A percentile compares a stretch with the other conserved stretches of the same genome.
Evolutionary conservation across 805 yeast species (phyloP).

Genomic region (Lachancea lanzarotensis): DNA sequence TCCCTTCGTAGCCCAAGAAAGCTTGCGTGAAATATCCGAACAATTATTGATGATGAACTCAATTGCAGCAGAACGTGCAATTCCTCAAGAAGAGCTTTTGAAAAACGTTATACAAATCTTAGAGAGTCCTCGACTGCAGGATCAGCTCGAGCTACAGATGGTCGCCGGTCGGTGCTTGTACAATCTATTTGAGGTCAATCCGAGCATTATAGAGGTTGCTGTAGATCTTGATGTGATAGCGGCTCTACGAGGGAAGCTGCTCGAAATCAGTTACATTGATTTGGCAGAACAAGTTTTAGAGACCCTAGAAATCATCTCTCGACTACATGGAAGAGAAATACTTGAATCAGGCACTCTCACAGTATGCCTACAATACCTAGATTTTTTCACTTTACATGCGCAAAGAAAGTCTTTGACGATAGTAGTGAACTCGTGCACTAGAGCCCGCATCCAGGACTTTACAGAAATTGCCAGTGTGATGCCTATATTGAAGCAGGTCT

Average conservation of each 20-base stretch:
- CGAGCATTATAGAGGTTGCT: conserved; percentile 55
- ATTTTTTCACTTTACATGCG: conserved; percentile 83
- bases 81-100: conserved; percentile 56
- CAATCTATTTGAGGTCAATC: conserved; percentile 70
- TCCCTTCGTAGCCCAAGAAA: conserved; percentile 55
- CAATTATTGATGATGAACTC: conserved; percentile 63
- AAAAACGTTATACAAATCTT: conserved; percentile 51
- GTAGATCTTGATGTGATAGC: conserved; percentile 61
- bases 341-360: conserved; percentile 55
- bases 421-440: conserved; percentile 61
- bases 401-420: conserved; percentile 75
- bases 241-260: conserved; percentile 55
- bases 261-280: conserved; percentile 79
- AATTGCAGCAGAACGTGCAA: conserved; percentile 50
- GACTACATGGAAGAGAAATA: conserved; percentile 45
- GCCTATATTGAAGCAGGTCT: conserved; percentile 49
- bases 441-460: conserved; percentile 40
- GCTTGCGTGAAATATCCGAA: conserved; percentile 58
- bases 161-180: conserved; percentile 79
- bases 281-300: conserved; percentile 87
- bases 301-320: conserved; percentile 60
- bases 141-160: conserved; percentile 72
- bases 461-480: conserved; percentile 49
- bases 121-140: conserved; percentile 48
- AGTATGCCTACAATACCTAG: conserved; percentile 66